These are phyloP conservation scores for Talaromyces liani DNA, from an alignment of 495 filamentous ascomycete species.

Conservation along the genomic window DNA sequence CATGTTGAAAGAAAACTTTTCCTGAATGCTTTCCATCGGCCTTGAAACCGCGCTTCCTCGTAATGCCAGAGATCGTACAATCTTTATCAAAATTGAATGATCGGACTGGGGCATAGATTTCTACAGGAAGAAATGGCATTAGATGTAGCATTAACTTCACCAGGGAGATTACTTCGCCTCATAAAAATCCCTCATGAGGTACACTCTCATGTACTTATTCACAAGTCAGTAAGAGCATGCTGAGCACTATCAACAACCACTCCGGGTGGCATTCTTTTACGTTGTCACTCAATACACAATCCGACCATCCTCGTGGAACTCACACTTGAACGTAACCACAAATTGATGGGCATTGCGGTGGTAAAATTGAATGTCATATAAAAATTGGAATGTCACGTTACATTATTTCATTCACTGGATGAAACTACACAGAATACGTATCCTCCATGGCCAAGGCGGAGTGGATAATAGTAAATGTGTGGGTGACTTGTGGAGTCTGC, in stretches of 20 bases:
- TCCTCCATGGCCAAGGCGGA: not conserved
- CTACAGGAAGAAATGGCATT: not conserved
- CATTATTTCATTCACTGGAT: not conserved
- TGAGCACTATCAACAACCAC: not conserved
- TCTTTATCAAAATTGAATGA: not conserved
- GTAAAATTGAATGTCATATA: not conserved
- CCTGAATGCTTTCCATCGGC: too few relatives aligned
- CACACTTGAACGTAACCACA: not conserved
- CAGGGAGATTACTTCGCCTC: not conserved
- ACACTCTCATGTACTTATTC: not conserved
- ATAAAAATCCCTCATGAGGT: not conserved
- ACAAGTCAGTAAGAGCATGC: not conserved
- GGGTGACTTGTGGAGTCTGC: not conserved
- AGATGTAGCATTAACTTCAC: not conserved
- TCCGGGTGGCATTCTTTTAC: not conserved
- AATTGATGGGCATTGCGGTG: not conserved
- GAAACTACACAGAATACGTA: not conserved
- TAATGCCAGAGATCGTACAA: not conserved
- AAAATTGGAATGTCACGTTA: not conserved
- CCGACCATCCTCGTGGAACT: not conserved
- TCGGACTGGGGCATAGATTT: not conserved
- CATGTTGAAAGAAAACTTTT: too few relatives aligned
- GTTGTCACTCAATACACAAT: not conserved
- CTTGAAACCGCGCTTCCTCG: not conserved
- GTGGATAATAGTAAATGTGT: not conserved